phyloP scores from a whole-genome alignment of 345 rosid genomes.

The Chamaenerion angustifolium region DNA sequence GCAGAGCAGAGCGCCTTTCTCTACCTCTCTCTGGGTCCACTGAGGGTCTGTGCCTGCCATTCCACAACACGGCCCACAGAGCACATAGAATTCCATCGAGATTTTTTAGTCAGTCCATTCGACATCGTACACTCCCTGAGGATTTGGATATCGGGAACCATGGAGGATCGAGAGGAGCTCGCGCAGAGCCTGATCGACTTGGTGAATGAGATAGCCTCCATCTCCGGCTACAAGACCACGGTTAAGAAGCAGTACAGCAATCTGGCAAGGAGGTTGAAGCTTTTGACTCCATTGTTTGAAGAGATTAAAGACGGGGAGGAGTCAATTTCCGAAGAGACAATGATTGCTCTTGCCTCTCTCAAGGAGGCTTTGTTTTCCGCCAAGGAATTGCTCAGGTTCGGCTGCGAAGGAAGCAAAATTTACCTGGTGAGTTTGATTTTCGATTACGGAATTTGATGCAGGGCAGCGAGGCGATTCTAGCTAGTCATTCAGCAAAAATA shows the following conservation, averaged over 20 bases:
- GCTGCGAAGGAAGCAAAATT: constrained; percentile 84
- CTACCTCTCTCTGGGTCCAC: too few species aligned
- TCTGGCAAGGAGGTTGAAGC: constrained; percentile 66
- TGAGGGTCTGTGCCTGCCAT: too few species aligned
- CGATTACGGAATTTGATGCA: too few species aligned
- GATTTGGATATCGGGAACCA: constrained; percentile 9
- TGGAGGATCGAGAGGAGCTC: constrained; percentile 39
- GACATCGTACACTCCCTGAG: neutral
- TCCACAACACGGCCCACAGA: too few species aligned
- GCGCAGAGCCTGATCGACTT: constrained; percentile 44
- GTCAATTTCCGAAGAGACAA: constrained; percentile 33
- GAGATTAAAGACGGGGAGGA: constrained; percentile 61
- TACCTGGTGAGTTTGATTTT: constrained; percentile 50
- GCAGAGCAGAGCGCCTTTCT: too few species aligned
- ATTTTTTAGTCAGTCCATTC: too few species aligned
- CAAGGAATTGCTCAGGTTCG: constrained; percentile 56
- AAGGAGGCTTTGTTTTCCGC: constrained; percentile 39
- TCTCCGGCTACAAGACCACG: constrained; percentile 42
- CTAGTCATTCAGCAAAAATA: neutral
- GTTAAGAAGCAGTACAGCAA: constrained; percentile 69
- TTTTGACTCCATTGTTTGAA: constrained; percentile 71
- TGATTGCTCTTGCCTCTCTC: constrained; percentile 27
- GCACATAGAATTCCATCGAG: too few species aligned
- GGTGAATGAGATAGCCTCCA: constrained; percentile 54
- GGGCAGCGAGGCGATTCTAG: neutral